Percentiles rank a stretch among this genome's conserved stretches.
Evolutionary conservation across 768 basidiomycete genomes (phyloP).

Genomic region (Calvatia gigantea): DNA sequence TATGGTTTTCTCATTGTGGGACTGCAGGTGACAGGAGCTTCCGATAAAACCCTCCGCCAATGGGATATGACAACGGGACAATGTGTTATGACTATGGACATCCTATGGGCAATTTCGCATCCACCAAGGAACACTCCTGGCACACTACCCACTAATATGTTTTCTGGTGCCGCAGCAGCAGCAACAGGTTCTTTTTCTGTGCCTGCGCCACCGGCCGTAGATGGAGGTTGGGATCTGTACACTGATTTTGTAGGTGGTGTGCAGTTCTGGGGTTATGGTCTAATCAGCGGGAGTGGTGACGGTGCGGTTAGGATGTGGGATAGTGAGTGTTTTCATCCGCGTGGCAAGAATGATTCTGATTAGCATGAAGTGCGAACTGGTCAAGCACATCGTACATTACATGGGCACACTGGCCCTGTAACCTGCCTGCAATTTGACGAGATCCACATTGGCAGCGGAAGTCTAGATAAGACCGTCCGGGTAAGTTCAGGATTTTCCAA

Average conservation of each 20-base stretch:
- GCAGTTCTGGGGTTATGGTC: constrained; percentile 98
- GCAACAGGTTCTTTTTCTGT: constrained; percentile 69
- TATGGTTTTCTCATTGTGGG: constrained; percentile 17
- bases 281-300: constrained; percentile 96
- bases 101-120: constrained; percentile 98
- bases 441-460: constrained; percentile 87
- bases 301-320: constrained; percentile 99
- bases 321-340: constrained; percentile 54
- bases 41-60: constrained; percentile 96
- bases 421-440: constrained; percentile 98
- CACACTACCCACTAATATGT: constrained; percentile 39
- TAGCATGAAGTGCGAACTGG: constrained; percentile 84
- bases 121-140: constrained; percentile 49
- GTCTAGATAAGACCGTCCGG: constrained; percentile 88
- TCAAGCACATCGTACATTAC: constrained; percentile 88
- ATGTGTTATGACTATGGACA: constrained; percentile 99
- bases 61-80: constrained; percentile 98
- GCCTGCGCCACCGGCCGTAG: constrained; percentile 83
- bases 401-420: constrained; percentile 91
- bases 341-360: neutral
- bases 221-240: constrained; percentile 93
- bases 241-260: constrained; percentile 97
- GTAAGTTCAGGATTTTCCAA: constrained; percentile 40
- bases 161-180: constrained; percentile 51
- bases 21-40: constrained; percentile 88